phyloP scores from a whole-genome alignment of 805 yeast genomes.

The Yarrowia sp. region DNA sequence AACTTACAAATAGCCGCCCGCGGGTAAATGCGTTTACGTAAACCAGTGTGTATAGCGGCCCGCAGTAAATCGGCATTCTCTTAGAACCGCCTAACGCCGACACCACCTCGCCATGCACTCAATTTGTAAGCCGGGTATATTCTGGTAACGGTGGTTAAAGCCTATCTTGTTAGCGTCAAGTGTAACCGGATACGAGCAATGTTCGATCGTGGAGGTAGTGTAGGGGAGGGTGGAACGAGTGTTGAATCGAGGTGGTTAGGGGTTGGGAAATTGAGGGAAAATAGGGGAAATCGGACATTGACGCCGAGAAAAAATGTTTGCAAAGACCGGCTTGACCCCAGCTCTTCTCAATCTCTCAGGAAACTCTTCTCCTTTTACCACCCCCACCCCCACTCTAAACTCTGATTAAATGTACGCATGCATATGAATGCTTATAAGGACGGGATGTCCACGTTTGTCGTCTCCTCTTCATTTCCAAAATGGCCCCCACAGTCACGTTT shows the following conservation, averaged over 20 bases:
- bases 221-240: neutral
- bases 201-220: neutral
- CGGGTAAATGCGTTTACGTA: too few species aligned
- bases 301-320: neutral
- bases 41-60: too few species aligned
- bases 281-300: neutral
- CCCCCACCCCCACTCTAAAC: neutral
- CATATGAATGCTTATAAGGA: constrained; percentile 9
- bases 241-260: too few species aligned
- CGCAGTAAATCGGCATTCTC: too few species aligned
- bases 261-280: too few species aligned
- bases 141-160: constrained; percentile 14
- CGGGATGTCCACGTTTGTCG: too few species aligned
- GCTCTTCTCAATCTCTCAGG: neutral
- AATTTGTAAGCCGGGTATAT: neutral
- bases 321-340: neutral
- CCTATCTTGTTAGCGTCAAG: constrained; percentile 8
- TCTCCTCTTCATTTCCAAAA: neutral
- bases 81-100: too few species aligned
- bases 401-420: constrained; percentile 21
- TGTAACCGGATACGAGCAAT: constrained; percentile 31
- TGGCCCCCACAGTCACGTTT: constrained; percentile 28
- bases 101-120: neutral
- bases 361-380: neutral
- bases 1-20: too few species aligned